Evolutionary conservation across 2,329 filamentous ascomycete genomes (phyloP).

Genomic region (Fusarium vanettenii): DNA sequence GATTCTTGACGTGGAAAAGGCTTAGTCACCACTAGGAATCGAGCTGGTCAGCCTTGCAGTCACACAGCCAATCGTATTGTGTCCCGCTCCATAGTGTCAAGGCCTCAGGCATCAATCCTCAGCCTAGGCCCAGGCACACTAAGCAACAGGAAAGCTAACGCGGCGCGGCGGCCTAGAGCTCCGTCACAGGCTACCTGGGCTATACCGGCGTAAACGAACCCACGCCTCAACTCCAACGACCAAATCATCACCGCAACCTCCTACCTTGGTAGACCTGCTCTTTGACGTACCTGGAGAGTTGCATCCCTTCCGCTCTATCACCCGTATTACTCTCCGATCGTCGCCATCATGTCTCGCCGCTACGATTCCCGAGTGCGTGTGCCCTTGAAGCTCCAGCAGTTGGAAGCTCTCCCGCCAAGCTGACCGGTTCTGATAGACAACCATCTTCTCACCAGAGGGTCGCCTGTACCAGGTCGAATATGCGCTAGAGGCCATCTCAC

Average conservation of each 20-base stretch:
- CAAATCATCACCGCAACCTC: constrained; percentile 33
- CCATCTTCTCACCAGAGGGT: constrained; percentile 99
- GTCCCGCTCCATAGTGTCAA: neutral
- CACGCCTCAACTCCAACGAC: constrained; percentile 34
- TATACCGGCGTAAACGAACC: constrained; percentile 38
- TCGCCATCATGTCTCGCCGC: constrained; percentile 85
- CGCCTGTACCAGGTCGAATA: constrained; percentile 99
- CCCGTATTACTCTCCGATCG: constrained; percentile 5
- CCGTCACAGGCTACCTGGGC: constrained; percentile 39
- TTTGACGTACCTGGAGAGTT: constrained; percentile 3
- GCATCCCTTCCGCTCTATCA: neutral
- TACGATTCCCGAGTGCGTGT: constrained; percentile 92
- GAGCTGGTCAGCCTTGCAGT: constrained; percentile 24
- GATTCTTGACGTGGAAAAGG: neutral
- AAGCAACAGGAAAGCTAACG: constrained; percentile 48
- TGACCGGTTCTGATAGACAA: constrained; percentile 74
- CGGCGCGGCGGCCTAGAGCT: constrained; percentile 59
- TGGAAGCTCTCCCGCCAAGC: constrained; percentile 37
- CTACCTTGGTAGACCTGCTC: constrained; percentile 16
- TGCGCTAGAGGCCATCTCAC: constrained; percentile 97
- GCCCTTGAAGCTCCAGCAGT: constrained; percentile 32
- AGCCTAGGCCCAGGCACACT: constrained; percentile 27
- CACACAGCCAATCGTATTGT: neutral
- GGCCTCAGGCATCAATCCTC: constrained; percentile 40
- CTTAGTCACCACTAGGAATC: neutral